These are phyloP conservation scores for Rickenella mellea DNA, from an alignment of 768 basidiomycete genomes.

Conservation along the genomic window DNA sequence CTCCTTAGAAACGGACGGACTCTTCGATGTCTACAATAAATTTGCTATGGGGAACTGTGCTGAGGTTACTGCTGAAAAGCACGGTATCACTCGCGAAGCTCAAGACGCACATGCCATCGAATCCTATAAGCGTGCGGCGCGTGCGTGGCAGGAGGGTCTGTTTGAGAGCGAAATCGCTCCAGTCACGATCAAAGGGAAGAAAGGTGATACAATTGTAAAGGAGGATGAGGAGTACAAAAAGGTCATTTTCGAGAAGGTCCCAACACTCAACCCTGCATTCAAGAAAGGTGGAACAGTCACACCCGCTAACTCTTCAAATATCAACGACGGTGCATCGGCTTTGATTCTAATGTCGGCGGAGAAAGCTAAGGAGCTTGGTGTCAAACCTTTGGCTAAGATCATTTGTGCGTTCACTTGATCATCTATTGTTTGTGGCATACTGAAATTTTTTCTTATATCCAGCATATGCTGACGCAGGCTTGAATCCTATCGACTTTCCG, in stretches of 20 bases:
- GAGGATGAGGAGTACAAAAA: conserved; percentile 99
- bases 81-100: conserved; percentile 74
- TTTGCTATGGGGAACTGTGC: conserved; percentile 98
- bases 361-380: conserved; percentile 83
- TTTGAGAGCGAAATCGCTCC: conserved; percentile 87
- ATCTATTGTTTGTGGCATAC: neutral
- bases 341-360: conserved; percentile 90
- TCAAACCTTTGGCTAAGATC: conserved; percentile 90
- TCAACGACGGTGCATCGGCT: conserved; percentile 96
- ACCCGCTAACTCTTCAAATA: conserved; percentile 88
- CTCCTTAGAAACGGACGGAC: conserved; percentile 85
- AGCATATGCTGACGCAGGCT: conserved; percentile 97
- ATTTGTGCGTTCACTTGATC: conserved; percentile 54
- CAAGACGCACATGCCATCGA: conserved; percentile 90
- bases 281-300: conserved; percentile 85
- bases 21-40: conserved; percentile 96
- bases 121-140: conserved; percentile 88
- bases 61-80: conserved; percentile 75
- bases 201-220: conserved; percentile 78
- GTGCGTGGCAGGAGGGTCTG: conserved; percentile 79
- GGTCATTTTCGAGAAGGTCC: conserved; percentile 90
- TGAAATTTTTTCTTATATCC: conserved; percentile 6
- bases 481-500: conserved; percentile 96
- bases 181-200: conserved; percentile 86
- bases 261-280: conserved; percentile 82